Evolutionary conservation across 1,284 basidiomycete species (phyloP), one percentile per base, ranked within the genome.

Genomic region (Moesziomyces antarcticus): DNA sequence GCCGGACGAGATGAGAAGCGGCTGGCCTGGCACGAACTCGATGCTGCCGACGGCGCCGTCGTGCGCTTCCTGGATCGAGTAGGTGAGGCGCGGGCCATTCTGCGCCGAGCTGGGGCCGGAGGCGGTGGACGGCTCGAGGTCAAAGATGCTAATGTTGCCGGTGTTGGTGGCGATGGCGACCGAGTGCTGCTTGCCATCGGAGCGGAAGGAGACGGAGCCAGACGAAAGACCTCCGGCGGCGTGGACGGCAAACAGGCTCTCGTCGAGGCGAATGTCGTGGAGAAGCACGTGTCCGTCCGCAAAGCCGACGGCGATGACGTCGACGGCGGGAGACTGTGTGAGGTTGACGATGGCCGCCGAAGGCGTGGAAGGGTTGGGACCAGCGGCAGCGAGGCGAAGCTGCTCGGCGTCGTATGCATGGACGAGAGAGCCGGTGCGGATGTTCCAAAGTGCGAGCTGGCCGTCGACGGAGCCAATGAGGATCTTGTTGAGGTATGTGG

Each of bases 401-500:
- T 73, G 46, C 0, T 63, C 49, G 6, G 79, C 27, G 4, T 68
- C 69, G 86, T 86, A 85, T 60, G 85, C 78, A 84, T 88, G 80
- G 83, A 87, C 80, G 65, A 87, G 81, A 7, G 86, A 83, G 40
- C 86, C 87, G 69, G 57, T 81, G 25, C 87, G 90, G 66, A 94
- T 90, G 84, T 99, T 99, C 93, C 94, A 99, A n/a, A 99, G 85
- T 72, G 96, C 92, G 77, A 99, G 85, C 54, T 87, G 87, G 11
- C 97, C 97, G 82, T 94, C 88, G 60, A 87, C 88, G 73, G 92
- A 93, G 1, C 91, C 91, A 10, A 99, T 89, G 1, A 99, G 87
- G 1, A 99, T 88, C 86, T 99, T 99, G 87, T 99, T 98, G 56
- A 99, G 85, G 85, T 99, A 99, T 5, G 97, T 99, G 1, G 94